Conservation (phyloP, 2,329 filamentous ascomycete species). For the Colletotrichum caudatum region DNA sequence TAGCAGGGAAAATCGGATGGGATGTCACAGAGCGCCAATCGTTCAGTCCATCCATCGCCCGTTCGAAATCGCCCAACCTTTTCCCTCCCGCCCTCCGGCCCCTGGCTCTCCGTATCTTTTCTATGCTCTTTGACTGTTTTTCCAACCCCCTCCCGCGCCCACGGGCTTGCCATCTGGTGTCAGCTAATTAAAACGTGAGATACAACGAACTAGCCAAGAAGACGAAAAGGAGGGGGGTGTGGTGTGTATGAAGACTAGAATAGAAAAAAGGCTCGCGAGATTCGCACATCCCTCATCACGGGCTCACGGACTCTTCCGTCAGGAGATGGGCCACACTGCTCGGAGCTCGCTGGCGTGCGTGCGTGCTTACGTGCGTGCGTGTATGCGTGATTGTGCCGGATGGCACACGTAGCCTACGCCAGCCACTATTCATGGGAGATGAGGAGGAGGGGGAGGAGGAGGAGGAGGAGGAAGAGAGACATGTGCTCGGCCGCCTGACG, state of each 20-base stretch:
- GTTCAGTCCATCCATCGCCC: conserved; percentile 5
- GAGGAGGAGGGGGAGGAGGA: background rate
- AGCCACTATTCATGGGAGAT: background rate
- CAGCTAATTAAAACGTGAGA: background rate
- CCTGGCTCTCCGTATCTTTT: background rate
- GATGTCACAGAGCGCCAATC: conserved; percentile 1
- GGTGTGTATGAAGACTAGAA: background rate
- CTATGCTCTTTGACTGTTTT: background rate
- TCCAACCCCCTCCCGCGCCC: background rate
- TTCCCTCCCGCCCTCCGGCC: conserved; percentile 6
- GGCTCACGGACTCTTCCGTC: conserved; percentile 6
- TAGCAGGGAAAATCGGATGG: background rate
- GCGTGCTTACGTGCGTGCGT: background rate
- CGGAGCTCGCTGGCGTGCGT: background rate
- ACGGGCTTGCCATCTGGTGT: conserved; percentile 4
- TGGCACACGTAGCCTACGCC: background rate
- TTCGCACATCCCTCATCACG: conserved; percentile 12
- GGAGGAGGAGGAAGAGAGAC: background rate
- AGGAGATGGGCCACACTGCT: background rate
- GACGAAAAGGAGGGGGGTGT: background rate
- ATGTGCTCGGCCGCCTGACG: background rate
- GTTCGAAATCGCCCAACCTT: background rate
- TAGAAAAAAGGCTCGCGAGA: background rate
- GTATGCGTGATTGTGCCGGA: background rate
- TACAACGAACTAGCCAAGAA: background rate